These are phyloP conservation scores for Phytophthora sp. DNA, from an alignment of 352 stramenopile genomes.

Conservation along the genomic window DNA sequence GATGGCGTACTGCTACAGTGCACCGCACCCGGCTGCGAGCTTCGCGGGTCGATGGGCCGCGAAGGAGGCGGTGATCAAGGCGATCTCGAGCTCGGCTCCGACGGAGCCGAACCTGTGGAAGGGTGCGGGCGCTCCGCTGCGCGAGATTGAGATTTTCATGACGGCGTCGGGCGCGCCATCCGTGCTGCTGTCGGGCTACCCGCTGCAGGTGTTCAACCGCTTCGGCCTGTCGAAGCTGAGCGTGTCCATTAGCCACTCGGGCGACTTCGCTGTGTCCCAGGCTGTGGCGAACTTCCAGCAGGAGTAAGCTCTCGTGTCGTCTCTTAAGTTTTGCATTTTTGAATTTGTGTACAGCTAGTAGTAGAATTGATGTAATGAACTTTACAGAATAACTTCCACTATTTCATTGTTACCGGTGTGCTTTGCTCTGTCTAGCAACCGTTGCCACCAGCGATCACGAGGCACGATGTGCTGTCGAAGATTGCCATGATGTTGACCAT, in stretches of 20 bases:
- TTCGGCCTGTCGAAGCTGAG: slow-evolving; percentile 75
- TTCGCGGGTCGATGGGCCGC: slow-evolving; percentile 90
- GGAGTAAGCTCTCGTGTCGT: slow-evolving; percentile 9
- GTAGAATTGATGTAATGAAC: slow-evolving; percentile 8
- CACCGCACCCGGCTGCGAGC: slow-evolving; percentile 80
- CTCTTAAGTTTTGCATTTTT: slow-evolving; percentile 8
- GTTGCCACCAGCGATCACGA: slow-evolving; percentile 34
- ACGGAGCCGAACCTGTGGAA: slow-evolving; percentile 77
- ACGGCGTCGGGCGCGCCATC: slow-evolving; percentile 78
- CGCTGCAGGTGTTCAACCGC: slow-evolving; percentile 81
- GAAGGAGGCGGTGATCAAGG: slow-evolving; percentile 92
- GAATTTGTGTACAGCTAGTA: slow-evolving; percentile 12
- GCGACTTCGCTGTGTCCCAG: slow-evolving; percentile 87
- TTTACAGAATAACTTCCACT: slow-evolving; percentile 10
- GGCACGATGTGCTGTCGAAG: slow-evolving; percentile 42
- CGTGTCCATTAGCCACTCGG: slow-evolving; percentile 91
- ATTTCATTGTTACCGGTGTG: too few species aligned
- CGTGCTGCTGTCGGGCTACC: slow-evolving; percentile 77
- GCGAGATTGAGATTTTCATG: slow-evolving; percentile 89
- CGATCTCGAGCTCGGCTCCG: slow-evolving; percentile 82
- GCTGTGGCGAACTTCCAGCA: slow-evolving; percentile 74
- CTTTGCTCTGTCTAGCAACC: slow-evolving; percentile 21
- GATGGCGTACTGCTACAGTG: slow-evolving; percentile 84
- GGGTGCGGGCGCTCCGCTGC: slow-evolving; percentile 68
- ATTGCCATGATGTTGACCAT: slow-evolving; percentile 51